Evolutionary conservation across 331 rosid species (phyloP).

Genomic region (Telfairia occidentalis): DNA sequence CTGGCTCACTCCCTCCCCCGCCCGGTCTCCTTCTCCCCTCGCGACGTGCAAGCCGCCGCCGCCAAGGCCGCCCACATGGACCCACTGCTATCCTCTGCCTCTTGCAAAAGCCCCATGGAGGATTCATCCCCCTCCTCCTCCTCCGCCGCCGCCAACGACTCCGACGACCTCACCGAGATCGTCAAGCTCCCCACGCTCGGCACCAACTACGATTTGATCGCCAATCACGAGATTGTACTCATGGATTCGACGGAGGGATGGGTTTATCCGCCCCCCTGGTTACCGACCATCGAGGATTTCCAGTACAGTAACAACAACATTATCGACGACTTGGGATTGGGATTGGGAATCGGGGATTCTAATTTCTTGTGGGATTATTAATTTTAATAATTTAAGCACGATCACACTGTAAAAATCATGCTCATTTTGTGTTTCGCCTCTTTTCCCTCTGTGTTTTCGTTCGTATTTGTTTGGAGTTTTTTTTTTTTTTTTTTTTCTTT

Average conservation of each 20-base stretch:
- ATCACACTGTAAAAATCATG: neutral
- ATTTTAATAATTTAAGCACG: neutral
- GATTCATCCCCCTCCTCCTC: neutral
- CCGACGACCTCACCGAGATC: constrained; percentile 8
- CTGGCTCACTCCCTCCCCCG: constrained; percentile 15
- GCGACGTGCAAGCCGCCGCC: constrained; percentile 18
- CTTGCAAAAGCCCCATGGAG: too few species aligned
- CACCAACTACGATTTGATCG: neutral
- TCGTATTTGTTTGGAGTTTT: too few species aligned
- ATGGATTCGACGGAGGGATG: neutral
- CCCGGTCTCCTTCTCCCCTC: constrained; percentile 12
- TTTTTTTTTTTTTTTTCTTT: too few species aligned
- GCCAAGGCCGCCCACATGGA: constrained; percentile 16
- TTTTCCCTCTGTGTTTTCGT: too few species aligned
- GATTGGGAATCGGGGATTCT: neutral
- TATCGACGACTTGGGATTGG: neutral
- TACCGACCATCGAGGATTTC: constrained; percentile 5
- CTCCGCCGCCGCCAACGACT: neutral
- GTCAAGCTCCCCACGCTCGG: constrained; percentile 4
- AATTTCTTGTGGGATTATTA: constrained; percentile 10
- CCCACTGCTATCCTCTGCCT: too few species aligned
- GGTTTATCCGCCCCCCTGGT: constrained; percentile 10
- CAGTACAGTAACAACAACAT: neutral
- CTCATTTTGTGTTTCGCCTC: neutral
- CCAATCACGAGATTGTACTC: neutral